Evolutionary conservation across 306 rosid genomes (phyloP), one percentile per base, ranked within the genome.

Genomic region (Dryas drummondii): DNA sequence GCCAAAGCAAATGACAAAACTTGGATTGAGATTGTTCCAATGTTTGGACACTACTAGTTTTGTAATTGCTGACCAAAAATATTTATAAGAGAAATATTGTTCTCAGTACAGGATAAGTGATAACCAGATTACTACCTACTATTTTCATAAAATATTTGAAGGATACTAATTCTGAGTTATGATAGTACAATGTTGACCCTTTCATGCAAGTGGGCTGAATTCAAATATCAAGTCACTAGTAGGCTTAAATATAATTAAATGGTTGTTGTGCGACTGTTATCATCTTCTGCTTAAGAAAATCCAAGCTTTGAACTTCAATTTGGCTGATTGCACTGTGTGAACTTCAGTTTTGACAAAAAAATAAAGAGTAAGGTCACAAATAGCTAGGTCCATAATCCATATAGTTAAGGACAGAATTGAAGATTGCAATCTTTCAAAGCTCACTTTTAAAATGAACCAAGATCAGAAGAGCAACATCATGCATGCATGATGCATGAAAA

Each of bases 291-390:
- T 22, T 15, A 15, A 68, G 60, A 9, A 69, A 27, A 69, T 50
- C 26, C 48, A 6, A 50, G 59, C 73, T 15, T 68, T 51, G 59
- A 68, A 37, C 60, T 51, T 68, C 16, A 49, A 14, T 49, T 68
- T 49, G 46, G 58, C 58, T 49, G 46, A 48, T 68, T 3, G 13
- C 11, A 66, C 46, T 4, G 71, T 47, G 19, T 6, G 17, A 47
- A 22, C 50, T 47, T 49, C 7, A 27, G 49, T 5, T 49, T 49
- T 26, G 17, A 1, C 44, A 55, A 66, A 5, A 13, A 26, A 66
- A 66, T 9, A 44, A 65, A 44, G 22, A 2, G 15, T 0, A 16
- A 53, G 61, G 61, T 9, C 27, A 17, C 11, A 9, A 22, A 22
- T 22, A 22, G 22, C 22, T 22, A 22, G 22, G 22, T 22, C 22